Evolutionary conservation across 768 basidiomycete species (phyloP), one percentile per base, ranked within the genome.

Genomic region (Tylopilus vinaceipallidus): DNA sequence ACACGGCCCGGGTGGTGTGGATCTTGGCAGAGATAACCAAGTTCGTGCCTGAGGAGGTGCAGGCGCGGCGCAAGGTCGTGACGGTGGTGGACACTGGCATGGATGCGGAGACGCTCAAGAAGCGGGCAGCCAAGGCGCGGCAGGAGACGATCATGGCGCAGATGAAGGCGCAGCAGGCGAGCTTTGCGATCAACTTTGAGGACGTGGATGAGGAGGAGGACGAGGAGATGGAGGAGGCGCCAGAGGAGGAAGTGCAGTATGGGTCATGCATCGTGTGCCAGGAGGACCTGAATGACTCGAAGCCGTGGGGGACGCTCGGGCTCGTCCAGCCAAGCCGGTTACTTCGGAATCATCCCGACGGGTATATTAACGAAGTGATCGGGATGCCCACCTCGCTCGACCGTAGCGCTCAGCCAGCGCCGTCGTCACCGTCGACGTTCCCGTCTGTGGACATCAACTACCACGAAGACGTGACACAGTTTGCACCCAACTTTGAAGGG

Each of bases 241-340:
- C 68, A 2, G 77, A 77, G 16, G 73, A 75, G 40, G 62, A 75
- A 19, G 64, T 78, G 3, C 85, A 86, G 12, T 86, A 84, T 52
- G 95, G 95, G 3, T 88, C 86, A n/a, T 99, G 97, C 64, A 98
- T 99, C 54, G 94, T 98, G 10, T 99, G 97, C 58, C 97, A 98
- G 64, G 97, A 98, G 63, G 91, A 94, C 52, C 80, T 98, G 44
- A 88, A 82, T 56, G 63, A 77, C 3, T 70, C 77, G 14, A 78
- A 80, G 52, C 74, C 89, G 0, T 98, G 97, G 66, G 97, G 97
- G 6, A 81, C 82, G 26, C 80, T 99, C 16, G 91, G 89, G 1
- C 73, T 95, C 39, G 64, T 99, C 7, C 95, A 98, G 60, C 88
- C 95, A 0, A 95, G 94, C 65, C 78, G 88, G 39, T 71, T 94